Evolutionary conservation across 345 rosid genomes (phyloP).

Genomic region (Eucalyptus sp.): DNA sequence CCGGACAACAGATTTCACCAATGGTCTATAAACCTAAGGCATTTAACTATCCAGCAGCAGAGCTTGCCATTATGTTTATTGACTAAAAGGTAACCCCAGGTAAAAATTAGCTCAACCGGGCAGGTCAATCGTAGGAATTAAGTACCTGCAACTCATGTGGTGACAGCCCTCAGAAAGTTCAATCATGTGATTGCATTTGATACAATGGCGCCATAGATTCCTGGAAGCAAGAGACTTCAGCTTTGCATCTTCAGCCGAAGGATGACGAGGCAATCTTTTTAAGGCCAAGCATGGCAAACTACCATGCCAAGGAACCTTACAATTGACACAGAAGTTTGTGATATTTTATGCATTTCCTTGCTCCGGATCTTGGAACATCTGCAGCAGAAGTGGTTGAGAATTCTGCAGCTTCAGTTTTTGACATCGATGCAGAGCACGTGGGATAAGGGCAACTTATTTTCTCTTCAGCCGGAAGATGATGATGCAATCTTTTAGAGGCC

Average conservation of each 20-base stretch:
- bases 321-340: conserved; percentile 36
- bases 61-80: neutral
- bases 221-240: conserved; percentile 32
- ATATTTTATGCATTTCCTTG: conserved; percentile 57
- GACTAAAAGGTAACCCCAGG: neutral
- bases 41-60: neutral
- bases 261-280: conserved; percentile 22
- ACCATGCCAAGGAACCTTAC: conserved; percentile 75
- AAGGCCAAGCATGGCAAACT: conserved; percentile 25
- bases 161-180: conserved; percentile 52
- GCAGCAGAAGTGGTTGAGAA: too few species aligned
- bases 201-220: conserved; percentile 40
- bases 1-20: neutral
- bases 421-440: too few species aligned
- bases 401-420: too few species aligned
- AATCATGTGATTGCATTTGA: conserved; percentile 39
- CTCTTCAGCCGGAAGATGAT: too few species aligned
- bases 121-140: neutral
- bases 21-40: neutral
- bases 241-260: conserved; percentile 24
- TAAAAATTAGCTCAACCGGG: neutral
- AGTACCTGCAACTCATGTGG: conserved; percentile 66
- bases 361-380: neutral
- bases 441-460: too few species aligned
- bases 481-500: too few species aligned